Evolutionary conservation across 2,329 filamentous ascomycete genomes (phyloP).

Genomic region (Niveomyces coronatus): DNA sequence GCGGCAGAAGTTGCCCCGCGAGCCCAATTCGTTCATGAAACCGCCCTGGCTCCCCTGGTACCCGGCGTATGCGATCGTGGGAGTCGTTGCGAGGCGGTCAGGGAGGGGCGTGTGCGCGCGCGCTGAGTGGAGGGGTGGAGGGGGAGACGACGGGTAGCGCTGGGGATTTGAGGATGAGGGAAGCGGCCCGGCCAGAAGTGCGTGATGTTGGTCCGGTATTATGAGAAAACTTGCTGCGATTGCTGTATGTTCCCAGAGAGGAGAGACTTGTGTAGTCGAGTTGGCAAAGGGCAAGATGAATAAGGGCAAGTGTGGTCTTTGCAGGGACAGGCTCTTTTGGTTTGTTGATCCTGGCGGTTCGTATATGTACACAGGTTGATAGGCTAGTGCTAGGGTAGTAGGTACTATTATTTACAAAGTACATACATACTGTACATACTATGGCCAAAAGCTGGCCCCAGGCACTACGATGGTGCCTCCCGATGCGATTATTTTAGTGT

Average conservation of each 20-base stretch:
- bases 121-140: slow-evolving; percentile 8
- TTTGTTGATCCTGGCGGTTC: slow-evolving; percentile 1
- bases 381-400: too few species aligned
- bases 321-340: neutral
- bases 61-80: neutral
- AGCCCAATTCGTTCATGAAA: slow-evolving; percentile 5
- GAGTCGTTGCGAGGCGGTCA: slow-evolving; percentile 10
- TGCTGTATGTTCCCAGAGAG: too few species aligned
- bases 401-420: too few species aligned
- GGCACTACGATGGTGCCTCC: too few species aligned
- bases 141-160: neutral
- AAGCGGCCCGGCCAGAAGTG: neutral
- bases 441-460: too few species aligned
- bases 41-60: neutral
- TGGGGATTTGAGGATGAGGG: slow-evolving; percentile 1
- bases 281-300: too few species aligned
- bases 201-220: neutral
- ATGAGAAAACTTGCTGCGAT: neutral
- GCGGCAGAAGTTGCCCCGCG: slow-evolving; percentile 6
- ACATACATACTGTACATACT: too few species aligned
- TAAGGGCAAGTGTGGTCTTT: too few species aligned
- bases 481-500: too few species aligned
- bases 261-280: too few species aligned
- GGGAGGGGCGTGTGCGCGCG: slow-evolving; percentile 6
- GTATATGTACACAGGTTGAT: too few species aligned